Percentiles rank a stretch among this genome's conserved stretches.
Evolutionary conservation across 257 asterid species (phyloP).

Genomic region (Solanum ossicruentum): DNA sequence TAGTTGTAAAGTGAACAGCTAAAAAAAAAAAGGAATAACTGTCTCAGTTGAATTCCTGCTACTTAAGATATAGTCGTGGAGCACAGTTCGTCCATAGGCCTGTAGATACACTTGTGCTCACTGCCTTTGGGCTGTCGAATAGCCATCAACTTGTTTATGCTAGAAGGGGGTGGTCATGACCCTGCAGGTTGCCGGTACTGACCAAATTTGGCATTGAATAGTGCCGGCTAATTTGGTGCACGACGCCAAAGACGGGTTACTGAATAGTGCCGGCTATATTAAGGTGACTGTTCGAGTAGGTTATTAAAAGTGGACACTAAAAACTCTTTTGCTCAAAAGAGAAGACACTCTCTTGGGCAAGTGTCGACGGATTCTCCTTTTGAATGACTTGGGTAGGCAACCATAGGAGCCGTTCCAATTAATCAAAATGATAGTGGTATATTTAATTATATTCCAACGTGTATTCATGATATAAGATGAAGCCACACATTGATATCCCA

Average conservation of each 20-base stretch:
- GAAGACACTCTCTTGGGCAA: background rate
- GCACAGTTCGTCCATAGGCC: background rate
- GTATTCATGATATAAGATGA: background rate
- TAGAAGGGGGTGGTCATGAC: background rate
- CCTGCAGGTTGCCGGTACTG: no score
- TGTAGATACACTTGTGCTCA: background rate
- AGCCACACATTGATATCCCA: background rate
- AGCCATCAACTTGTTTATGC: background rate
- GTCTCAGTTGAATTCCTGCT: background rate
- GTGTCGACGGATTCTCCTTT: background rate
- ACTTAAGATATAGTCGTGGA: background rate
- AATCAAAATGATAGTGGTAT: background rate
- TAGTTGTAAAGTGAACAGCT: no score
- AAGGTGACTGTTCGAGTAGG: background rate
- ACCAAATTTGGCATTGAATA: background rate
- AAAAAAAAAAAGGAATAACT: background rate
- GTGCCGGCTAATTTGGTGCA: background rate
- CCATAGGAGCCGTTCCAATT: background rate
- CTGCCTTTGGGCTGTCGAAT: background rate
- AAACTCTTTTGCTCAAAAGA: background rate
- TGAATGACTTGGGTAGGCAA: background rate
- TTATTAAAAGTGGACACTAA: background rate
- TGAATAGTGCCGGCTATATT: background rate
- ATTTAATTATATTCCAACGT: background rate
- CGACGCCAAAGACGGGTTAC: background rate